A percentile compares a stretch with the other conserved stretches of the same genome.
These are phyloP conservation scores for Exophiala sideris DNA, from an alignment of 2,329 filamentous ascomycete genomes.

Conservation along the genomic window DNA sequence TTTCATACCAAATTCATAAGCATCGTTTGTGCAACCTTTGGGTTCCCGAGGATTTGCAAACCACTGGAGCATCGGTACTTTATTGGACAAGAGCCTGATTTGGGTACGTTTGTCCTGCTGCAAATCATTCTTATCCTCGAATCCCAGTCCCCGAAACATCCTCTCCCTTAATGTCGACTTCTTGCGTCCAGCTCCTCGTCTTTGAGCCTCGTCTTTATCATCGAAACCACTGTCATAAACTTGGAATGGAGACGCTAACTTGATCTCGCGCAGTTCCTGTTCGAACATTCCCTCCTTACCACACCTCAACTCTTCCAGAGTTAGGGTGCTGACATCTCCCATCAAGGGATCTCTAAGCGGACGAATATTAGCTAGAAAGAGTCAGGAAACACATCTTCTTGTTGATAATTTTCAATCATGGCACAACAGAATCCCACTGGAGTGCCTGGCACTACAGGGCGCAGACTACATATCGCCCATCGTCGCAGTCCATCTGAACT, in stretches of 20 bases:
- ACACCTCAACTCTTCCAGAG: not conserved
- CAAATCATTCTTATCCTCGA: not conserved
- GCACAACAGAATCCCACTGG: slow-evolving; percentile 60
- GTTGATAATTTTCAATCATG: slow-evolving; percentile 46
- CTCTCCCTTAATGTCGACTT: not conserved
- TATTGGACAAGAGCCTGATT: not conserved
- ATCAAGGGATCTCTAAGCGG: not conserved
- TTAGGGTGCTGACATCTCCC: not conserved
- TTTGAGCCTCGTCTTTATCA: not conserved
- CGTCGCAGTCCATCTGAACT: slow-evolving; percentile 95
- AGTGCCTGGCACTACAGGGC: slow-evolving; percentile 69
- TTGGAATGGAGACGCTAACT: no score
- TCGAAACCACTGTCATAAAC: no score
- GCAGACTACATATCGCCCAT: slow-evolving; percentile 94
- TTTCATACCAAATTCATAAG: slow-evolving; percentile 8
- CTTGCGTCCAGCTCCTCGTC: no score
- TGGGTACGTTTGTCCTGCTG: slow-evolving; percentile 2
- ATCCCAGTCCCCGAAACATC: not conserved
- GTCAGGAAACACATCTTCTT: slow-evolving; percentile 7
- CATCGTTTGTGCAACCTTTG: slow-evolving; percentile 9
- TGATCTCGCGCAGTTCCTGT: no score
- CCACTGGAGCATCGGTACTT: slow-evolving; percentile 5
- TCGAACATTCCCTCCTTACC: slow-evolving; percentile 36
- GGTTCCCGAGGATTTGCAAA: slow-evolving; percentile 6
- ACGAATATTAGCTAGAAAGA: slow-evolving; percentile 3